Evolutionary conservation across 164 flowering plant genomes (phyloP), one percentile per base, ranked within the genome.

Genomic region (Vitis rupestris): DNA sequence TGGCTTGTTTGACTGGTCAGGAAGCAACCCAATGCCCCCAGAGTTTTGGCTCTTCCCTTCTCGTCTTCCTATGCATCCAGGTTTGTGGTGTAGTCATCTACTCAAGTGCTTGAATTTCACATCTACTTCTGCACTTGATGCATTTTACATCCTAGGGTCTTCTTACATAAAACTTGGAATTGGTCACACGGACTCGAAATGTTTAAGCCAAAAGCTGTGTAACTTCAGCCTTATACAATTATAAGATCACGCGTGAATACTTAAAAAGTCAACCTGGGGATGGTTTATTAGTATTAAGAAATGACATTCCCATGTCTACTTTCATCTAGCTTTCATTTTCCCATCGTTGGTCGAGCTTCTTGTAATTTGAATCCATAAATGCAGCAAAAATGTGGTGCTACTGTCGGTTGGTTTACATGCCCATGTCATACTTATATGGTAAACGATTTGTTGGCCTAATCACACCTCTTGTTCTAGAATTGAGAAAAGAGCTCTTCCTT

Each of bases 361-460:
- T 23, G 5, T 16, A 58, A 12, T 9, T 56, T 15, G 27, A 58
- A 0, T 15, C 37, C 17, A 4, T 23, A 60, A 52, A 27, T 73
- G 81, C 83, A 83, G 87, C 79, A 4, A 84, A 80, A 54, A 84
- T 84, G 84, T 79, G 78, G 83, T 82, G 84, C 70, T 85, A 81
- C 52, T 73, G 82, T 56, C 72, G 84, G 55, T 70, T 81, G 77
- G 76, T 80, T 15, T 85, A 73, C 78, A 72, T 83, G 79, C 84
- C 85, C 1, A 81, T 81, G 80, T 80, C 83, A 1, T 81, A 77
- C 31, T 57, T 84, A 52, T 84, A 84, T 47, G 89, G 87, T 2
- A 81, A 76, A 50, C 75, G 79, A 47, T 83, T 85, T 29, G 85
- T 83, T 1, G 85, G 83, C 0, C 78, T 84, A 6, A 80, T 80